These are phyloP conservation scores for Geosmithia flava DNA, from an alignment of 2,329 filamentous ascomycete species.

Conservation along the genomic window DNA sequence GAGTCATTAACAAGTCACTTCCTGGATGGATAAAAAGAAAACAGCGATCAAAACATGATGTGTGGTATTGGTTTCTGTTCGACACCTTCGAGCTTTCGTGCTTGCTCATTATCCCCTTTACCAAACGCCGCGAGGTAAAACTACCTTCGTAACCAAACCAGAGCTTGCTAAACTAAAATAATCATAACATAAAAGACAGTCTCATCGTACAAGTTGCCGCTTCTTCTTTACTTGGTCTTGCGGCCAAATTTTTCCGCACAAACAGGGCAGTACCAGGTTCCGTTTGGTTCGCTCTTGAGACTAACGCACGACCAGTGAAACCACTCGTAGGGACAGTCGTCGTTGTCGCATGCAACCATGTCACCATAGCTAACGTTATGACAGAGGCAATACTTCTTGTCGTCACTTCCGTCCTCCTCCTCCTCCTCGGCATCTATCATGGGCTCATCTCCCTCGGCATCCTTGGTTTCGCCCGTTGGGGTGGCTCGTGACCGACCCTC, in stretches of 20 bases:
- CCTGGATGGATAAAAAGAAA: not conserved
- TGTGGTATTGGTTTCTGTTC: not conserved
- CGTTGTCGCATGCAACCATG: slow-evolving; percentile 84
- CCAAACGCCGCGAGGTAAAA: not conserved
- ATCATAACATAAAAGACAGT: not conserved
- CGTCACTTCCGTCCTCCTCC: slow-evolving; percentile 61
- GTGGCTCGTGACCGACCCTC: slow-evolving; percentile 18
- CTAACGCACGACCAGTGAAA: slow-evolving; percentile 73
- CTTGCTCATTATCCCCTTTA: not conserved
- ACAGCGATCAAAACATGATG: not conserved
- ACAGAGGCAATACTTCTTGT: slow-evolving; percentile 75
- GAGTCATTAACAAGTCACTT: not conserved
- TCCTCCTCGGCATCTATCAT: slow-evolving; percentile 40
- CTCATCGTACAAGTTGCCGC: not conserved
- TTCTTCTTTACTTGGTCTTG: slow-evolving; percentile 1
- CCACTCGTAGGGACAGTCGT: slow-evolving; percentile 72
- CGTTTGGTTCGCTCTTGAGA: slow-evolving; percentile 54
- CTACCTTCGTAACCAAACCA: not conserved
- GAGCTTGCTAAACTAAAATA: not conserved
- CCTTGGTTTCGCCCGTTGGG: slow-evolving; percentile 19
- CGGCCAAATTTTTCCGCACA: slow-evolving; percentile 31
- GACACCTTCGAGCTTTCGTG: not conserved
- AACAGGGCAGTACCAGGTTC: slow-evolving; percentile 55
- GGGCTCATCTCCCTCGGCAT: slow-evolving; percentile 36
- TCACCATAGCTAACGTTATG: slow-evolving; percentile 76